Evolutionary conservation across 2,329 filamentous ascomycete genomes (phyloP).

Genomic region (Fusarium napiforme): DNA sequence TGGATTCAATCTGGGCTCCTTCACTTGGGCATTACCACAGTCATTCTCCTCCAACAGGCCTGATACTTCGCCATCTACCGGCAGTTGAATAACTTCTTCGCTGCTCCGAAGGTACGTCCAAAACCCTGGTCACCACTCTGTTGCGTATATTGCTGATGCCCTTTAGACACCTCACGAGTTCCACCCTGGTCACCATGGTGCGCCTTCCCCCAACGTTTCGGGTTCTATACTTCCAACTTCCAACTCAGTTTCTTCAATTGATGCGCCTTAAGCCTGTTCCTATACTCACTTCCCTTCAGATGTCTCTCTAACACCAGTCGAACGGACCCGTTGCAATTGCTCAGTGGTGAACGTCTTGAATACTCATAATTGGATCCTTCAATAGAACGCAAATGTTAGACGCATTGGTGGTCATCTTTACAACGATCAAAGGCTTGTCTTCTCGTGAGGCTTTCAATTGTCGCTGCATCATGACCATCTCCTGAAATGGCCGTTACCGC

Average conservation of each 20-base stretch:
- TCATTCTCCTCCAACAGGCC: not conserved
- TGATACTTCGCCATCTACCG: too few relatives aligned
- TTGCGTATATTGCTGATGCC: not conserved
- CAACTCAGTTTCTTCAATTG: constrained; percentile 30
- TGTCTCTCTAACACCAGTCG: not conserved
- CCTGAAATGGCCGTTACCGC: not conserved
- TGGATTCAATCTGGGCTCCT: not conserved
- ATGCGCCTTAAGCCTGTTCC: constrained; percentile 19
- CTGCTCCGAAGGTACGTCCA: constrained; percentile 13
- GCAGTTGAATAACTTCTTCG: constrained; percentile 2
- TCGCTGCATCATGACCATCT: not conserved
- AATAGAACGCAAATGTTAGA: not conserved
- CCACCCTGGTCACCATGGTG: constrained; percentile 1
- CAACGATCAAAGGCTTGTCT: too few relatives aligned
- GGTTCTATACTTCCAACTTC: not conserved
- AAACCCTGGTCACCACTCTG: too few relatives aligned
- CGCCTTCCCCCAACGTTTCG: constrained; percentile 1
- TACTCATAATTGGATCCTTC: too few relatives aligned
- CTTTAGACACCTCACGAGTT: not conserved
- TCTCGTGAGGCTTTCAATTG: not conserved
- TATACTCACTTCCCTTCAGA: not conserved
- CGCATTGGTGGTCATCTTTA: too few relatives aligned
- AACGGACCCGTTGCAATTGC: too few relatives aligned
- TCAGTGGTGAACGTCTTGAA: constrained; percentile 3
- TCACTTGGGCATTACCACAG: not conserved